Conservation (phyloP, 2,329 filamentous ascomycete species). For the Xylariaceae sp. region DNA sequence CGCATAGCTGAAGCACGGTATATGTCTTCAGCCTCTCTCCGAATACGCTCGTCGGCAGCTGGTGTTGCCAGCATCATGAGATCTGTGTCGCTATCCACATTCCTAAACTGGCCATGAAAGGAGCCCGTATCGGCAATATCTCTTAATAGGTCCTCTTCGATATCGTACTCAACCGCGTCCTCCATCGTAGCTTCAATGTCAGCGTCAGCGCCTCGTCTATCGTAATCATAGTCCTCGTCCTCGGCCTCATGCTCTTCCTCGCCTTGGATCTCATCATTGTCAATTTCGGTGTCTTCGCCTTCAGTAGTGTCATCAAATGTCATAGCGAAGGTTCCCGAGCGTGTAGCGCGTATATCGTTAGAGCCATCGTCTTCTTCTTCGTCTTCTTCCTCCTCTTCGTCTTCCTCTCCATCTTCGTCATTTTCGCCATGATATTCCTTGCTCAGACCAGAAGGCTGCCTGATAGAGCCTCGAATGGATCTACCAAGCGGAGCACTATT, state of each 20-base stretch:
- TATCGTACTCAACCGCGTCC: constrained; percentile 44
- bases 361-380: constrained; percentile 16
- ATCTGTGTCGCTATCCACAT: constrained; percentile 51
- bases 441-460: constrained; percentile 60
- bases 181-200: constrained; percentile 48
- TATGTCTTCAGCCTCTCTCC: constrained; percentile 61
- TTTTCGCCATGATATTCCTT: constrained; percentile 47
- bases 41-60: constrained; percentile 58
- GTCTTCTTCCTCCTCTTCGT: constrained; percentile 6
- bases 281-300: constrained; percentile 37
- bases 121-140: constrained; percentile 40
- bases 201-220: constrained; percentile 40
- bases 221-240: constrained; percentile 31
- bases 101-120: constrained; percentile 30
- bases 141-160: constrained; percentile 44
- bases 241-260: constrained; percentile 25
- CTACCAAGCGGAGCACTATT: constrained; percentile 54
- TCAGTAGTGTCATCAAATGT: constrained; percentile 34
- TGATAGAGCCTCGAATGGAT: constrained; percentile 50
- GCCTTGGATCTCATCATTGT: constrained; percentile 7
- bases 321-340: constrained; percentile 33
- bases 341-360: constrained; percentile 19
- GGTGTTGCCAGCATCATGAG: constrained; percentile 62
- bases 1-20: constrained; percentile 59
- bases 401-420: constrained; percentile 28